Evolutionary conservation across 2,329 filamentous ascomycete genomes (phyloP).

Genomic region (Thielaviopsis populi): DNA sequence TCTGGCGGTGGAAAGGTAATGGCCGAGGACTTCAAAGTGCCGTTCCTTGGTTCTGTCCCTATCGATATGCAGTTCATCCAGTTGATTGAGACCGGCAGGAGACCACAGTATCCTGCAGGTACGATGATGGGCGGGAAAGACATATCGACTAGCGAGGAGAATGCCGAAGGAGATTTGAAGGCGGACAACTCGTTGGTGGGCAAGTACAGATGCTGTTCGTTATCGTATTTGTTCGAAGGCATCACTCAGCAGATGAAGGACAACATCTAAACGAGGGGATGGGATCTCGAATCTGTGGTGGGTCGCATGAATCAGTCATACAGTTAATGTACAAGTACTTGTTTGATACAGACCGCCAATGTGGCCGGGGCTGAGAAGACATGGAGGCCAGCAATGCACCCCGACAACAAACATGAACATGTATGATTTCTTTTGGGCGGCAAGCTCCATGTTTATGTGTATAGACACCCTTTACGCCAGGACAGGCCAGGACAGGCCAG

Average conservation of each 20-base stretch:
- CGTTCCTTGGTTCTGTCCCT: constrained; percentile 73
- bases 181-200: constrained; percentile 38
- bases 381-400: background rate
- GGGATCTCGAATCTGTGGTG: too few species aligned
- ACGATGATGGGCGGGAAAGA: constrained; percentile 46
- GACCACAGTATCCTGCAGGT: constrained; percentile 54
- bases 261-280: constrained; percentile 16
- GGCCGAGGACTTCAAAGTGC: constrained; percentile 71
- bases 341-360: background rate
- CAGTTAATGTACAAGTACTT: background rate
- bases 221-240: constrained; percentile 51
- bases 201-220: constrained; percentile 58
- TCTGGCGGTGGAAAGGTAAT: constrained; percentile 81
- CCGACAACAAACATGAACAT: background rate
- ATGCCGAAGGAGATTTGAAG: constrained; percentile 15
- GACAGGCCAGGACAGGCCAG: too few species aligned
- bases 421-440: background rate
- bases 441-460: background rate
- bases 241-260: constrained; percentile 38
- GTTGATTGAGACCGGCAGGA: constrained; percentile 59
- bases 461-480: background rate
- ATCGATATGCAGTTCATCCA: constrained; percentile 87
- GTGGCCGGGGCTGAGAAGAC: background rate
- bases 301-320: background rate
- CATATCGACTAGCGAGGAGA: constrained; percentile 24